Percentiles rank a stretch among this genome's conserved stretches.
These are phyloP conservation scores for Nannochloris sp. DNA, from an alignment of 139 green algal genomes.

Conservation along the genomic window DNA sequence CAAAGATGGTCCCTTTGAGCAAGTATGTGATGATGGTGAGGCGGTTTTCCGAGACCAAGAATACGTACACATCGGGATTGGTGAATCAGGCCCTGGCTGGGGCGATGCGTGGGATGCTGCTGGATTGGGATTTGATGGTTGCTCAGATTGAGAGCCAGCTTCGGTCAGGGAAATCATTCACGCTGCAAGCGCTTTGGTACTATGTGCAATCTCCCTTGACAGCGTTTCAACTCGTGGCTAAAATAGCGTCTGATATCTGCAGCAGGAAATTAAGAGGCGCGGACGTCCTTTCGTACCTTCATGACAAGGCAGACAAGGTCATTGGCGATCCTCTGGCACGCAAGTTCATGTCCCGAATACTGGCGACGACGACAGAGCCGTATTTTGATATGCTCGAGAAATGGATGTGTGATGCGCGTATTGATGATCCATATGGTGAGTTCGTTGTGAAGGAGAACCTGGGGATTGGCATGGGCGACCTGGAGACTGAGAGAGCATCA, in stretches of 20 bases:
- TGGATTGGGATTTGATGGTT: conserved; percentile 74
- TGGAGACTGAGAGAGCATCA: conserved; percentile 31
- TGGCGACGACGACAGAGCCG: conserved; percentile 52
- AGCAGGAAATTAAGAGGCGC: conserved; percentile 21
- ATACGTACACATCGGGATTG: conserved; percentile 31
- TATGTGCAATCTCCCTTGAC: conserved; percentile 57
- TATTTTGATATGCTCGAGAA: conserved; percentile 72
- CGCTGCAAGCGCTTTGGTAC: conserved; percentile 63
- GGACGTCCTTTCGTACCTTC: conserved; percentile 65
- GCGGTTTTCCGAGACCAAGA: conserved; percentile 75
- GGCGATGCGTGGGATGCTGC: conserved; percentile 51
- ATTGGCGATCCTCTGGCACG: conserved; percentile 40
- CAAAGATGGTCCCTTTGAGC: conserved; percentile 73
- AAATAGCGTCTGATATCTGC: conserved; percentile 42
- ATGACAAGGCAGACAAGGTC: conserved; percentile 18
- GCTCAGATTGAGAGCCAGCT: conserved; percentile 80
- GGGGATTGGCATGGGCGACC: conserved; percentile 20
- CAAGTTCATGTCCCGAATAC: conserved; percentile 53
- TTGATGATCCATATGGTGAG: conserved; percentile 80
- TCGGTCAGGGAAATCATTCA: conserved; percentile 39
- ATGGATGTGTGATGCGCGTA: conserved; percentile 69
- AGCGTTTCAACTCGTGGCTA: conserved; percentile 58
- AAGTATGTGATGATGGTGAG: conserved; percentile 58
- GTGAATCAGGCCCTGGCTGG: conserved; percentile 70
- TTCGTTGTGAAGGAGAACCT: conserved; percentile 75